These are phyloP conservation scores for Colletotrichum sidae DNA, from an alignment of 2,329 filamentous ascomycete species.

Conservation along the genomic window DNA sequence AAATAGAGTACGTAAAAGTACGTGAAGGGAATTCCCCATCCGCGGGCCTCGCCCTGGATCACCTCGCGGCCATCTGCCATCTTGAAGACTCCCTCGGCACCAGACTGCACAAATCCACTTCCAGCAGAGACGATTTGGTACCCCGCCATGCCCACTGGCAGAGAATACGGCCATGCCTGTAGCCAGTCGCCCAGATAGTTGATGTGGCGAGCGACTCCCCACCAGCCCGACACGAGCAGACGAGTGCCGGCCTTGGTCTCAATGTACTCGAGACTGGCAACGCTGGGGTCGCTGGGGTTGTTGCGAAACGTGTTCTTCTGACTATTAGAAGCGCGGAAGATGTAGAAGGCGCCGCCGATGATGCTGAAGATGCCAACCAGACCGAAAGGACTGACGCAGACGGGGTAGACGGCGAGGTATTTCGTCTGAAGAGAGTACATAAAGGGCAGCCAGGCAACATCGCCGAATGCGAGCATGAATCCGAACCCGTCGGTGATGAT, in stretches of 20 bases:
- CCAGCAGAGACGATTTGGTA: constrained; percentile 76
- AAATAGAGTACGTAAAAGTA: constrained; percentile 98
- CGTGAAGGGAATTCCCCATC: constrained; percentile 88
- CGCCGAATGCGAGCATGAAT: constrained; percentile 93
- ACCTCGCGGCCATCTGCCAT: constrained; percentile 72
- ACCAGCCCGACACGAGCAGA: constrained; percentile 89
- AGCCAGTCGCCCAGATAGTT: constrained; percentile 98
- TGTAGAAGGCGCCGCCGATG: constrained; percentile 81
- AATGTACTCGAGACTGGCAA: constrained; percentile 86
- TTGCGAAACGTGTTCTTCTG: constrained; percentile 96
- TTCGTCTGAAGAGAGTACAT: constrained; percentile 86
- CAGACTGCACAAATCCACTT: constrained; percentile 56
- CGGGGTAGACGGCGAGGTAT: constrained; percentile 85
- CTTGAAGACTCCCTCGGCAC: constrained; percentile 64
- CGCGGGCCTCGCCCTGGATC: constrained; percentile 77
- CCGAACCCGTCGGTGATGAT: constrained; percentile 94
- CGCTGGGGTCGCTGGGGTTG: constrained; percentile 81
- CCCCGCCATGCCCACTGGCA: constrained; percentile 87
- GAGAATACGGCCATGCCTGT: constrained; percentile 89
- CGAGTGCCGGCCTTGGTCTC: constrained; percentile 85
- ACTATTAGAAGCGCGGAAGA: constrained; percentile 94
- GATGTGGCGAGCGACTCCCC: constrained; percentile 91
- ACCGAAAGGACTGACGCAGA: constrained; percentile 78
- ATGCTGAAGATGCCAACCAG: constrained; percentile 74
- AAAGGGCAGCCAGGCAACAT: constrained; percentile 93